Conservation (phyloP, 2,329 filamentous ascomycete genomes). For the Fusarium armeniacum region DNA sequence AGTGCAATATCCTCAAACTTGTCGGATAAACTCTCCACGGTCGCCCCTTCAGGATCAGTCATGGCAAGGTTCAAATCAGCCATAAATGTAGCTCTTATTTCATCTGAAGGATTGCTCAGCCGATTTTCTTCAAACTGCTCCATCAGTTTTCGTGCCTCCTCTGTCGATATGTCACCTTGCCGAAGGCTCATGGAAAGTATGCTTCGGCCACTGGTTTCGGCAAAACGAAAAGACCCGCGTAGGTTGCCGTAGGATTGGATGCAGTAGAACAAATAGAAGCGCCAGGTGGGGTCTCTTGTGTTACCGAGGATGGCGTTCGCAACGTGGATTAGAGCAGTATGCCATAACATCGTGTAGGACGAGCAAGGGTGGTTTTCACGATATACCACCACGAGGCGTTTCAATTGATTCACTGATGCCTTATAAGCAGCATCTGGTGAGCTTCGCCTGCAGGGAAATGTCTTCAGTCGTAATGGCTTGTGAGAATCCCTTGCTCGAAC, state of each 20-base stretch:
- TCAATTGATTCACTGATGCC: conserved; percentile 57
- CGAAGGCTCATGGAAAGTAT: conserved; percentile 56
- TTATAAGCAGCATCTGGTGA: conserved; percentile 52
- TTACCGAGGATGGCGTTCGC: conserved; percentile 55
- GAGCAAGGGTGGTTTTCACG: conserved; percentile 53
- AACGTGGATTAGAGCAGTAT: conserved; percentile 58
- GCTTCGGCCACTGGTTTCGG: conserved; percentile 53
- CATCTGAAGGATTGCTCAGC: conserved; percentile 35
- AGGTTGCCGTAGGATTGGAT: conserved; percentile 57
- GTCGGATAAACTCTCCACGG: conserved; percentile 52
- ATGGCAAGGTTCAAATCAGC: conserved; percentile 55
- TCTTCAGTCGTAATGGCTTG: conserved; percentile 34
- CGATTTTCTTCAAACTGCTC: conserved; percentile 49
- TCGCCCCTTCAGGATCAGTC: conserved; percentile 53
- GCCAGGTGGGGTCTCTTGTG: conserved; percentile 51
- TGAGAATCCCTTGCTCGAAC: conserved; percentile 1
- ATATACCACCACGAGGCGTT: conserved; percentile 56
- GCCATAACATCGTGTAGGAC: conserved; percentile 57
- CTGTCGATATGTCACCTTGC: conserved; percentile 50
- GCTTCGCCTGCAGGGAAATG: conserved; percentile 50
- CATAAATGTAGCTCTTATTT: conserved; percentile 56
- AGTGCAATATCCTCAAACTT: conserved; percentile 54
- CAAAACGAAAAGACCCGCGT: conserved; percentile 54
- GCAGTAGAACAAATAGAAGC: conserved; percentile 56
- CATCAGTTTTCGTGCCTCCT: conserved; percentile 51